Conservation (phyloP, 2,329 filamentous ascomycete species). For the Thelonectria blattea region DNA sequence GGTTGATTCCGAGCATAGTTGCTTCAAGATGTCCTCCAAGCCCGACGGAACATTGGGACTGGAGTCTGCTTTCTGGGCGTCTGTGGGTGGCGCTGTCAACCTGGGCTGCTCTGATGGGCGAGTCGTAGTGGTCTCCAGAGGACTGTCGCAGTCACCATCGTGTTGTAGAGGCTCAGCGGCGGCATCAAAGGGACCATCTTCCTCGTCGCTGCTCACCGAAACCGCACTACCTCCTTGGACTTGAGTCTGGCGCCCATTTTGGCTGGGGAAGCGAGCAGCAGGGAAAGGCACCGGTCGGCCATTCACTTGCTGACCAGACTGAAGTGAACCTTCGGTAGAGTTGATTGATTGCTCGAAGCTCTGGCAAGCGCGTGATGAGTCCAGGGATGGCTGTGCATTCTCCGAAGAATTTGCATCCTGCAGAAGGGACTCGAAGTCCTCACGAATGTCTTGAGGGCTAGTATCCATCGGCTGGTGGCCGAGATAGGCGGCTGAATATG, state of each 20-base stretch:
- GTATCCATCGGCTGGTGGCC: background rate
- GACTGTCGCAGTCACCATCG: background rate
- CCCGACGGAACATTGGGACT: background rate
- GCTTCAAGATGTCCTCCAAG: constrained; percentile 1
- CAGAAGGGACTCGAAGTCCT: constrained; percentile 13
- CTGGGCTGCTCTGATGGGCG: constrained; percentile 21
- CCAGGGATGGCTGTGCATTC: constrained; percentile 22
- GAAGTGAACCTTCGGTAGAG: constrained; percentile 9
- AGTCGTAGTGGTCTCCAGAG: background rate
- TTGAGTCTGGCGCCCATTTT: background rate
- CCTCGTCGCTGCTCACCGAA: background rate
- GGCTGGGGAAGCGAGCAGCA: constrained; percentile 5
- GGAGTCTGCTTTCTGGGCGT: background rate
- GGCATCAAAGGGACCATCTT: background rate
- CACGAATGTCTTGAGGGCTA: constrained; percentile 13
- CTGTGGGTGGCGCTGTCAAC: constrained; percentile 26
- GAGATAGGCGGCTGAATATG: constrained; percentile 10
- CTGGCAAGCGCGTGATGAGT: constrained; percentile 26
- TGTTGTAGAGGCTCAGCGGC: background rate
- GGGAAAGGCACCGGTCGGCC: background rate
- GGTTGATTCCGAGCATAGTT: background rate
- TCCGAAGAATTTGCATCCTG: constrained; percentile 20
- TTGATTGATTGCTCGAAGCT: constrained; percentile 24
- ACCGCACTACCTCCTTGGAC: background rate
- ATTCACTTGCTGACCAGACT: background rate